Evolutionary conservation across 2,329 filamentous ascomycete genomes (phyloP).

Genomic region (Fusarium chaquense): DNA sequence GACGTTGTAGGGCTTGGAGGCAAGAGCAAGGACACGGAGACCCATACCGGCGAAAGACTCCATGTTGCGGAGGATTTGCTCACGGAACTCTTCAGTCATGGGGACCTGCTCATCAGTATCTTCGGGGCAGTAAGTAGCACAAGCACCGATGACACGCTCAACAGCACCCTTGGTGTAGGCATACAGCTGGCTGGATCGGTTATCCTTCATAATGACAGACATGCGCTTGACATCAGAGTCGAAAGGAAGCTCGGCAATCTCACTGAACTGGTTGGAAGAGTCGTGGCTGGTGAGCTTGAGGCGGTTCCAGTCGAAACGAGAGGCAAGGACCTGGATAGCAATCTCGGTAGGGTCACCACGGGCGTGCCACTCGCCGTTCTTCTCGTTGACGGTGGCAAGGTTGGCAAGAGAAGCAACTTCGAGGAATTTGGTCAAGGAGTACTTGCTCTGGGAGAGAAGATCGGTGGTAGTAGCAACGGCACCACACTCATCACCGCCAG

Average conservation of each 20-base stretch:
- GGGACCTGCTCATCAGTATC: conserved; percentile 52
- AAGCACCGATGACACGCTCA: conserved; percentile 73
- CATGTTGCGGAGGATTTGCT: conserved; percentile 72
- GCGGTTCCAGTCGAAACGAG: conserved; percentile 72
- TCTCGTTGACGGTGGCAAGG: conserved; percentile 61
- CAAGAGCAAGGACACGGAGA: conserved; percentile 75
- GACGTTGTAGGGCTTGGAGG: conserved; percentile 58
- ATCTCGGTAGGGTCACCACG: conserved; percentile 77
- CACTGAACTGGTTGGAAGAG: conserved; percentile 62
- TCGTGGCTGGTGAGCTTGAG: conserved; percentile 60
- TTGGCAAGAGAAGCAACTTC: conserved; percentile 70
- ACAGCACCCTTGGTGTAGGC: conserved; percentile 74
- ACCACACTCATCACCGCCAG: conserved; percentile 46
- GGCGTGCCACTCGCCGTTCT: conserved; percentile 66
- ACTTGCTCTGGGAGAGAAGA: conserved; percentile 57
- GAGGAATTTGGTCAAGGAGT: conserved; percentile 64
- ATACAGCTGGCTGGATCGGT: conserved; percentile 48
- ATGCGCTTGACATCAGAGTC: conserved; percentile 80
- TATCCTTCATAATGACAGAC: conserved; percentile 72
- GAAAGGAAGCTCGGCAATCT: conserved; percentile 76
- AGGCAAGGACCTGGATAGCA: conserved; percentile 77
- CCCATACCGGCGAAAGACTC: conserved; percentile 71
- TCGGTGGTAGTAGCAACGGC: conserved; percentile 46
- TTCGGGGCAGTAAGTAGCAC: conserved; percentile 62
- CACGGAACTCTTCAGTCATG: conserved; percentile 64